These are phyloP conservation scores for Xylaria curta DNA, from an alignment of 495 filamentous ascomycete species.

Conservation along the genomic window DNA sequence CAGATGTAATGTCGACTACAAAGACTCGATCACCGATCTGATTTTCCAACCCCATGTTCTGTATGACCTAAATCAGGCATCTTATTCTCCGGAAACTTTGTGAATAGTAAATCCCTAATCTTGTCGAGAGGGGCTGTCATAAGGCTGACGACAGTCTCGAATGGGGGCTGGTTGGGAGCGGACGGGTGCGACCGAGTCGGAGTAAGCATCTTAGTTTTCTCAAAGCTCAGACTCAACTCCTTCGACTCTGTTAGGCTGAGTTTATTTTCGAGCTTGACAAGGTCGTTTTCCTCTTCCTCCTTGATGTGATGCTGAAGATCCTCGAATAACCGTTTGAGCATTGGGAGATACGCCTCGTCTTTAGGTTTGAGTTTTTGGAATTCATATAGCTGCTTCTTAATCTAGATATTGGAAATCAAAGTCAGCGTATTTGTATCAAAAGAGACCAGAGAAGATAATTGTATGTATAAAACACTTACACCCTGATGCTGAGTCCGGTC, in stretches of 20 bases:
- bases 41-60: constrained; percentile 21
- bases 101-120: constrained; percentile 52
- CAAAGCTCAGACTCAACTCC: constrained; percentile 58
- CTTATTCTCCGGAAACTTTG: constrained; percentile 50
- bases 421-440: neutral
- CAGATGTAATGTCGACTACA: neutral
- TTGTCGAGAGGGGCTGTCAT: constrained; percentile 60
- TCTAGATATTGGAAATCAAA: constrained; percentile 43
- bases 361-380: constrained; percentile 63
- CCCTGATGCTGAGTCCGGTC: constrained; percentile 64
- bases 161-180: constrained; percentile 57
- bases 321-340: constrained; percentile 59
- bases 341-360: constrained; percentile 57
- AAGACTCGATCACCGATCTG: constrained; percentile 11
- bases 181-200: constrained; percentile 63
- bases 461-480: constrained; percentile 13
- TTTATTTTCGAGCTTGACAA: constrained; percentile 60
- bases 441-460: neutral
- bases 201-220: constrained; percentile 65
- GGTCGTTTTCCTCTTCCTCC: constrained; percentile 64
- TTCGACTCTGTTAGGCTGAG: constrained; percentile 49
- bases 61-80: constrained; percentile 19
- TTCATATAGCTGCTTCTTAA: constrained; percentile 66
- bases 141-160: constrained; percentile 57
- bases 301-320: constrained; percentile 63